Base-by-base conservation (phyloP, 1,284 basidiomycete genomes). In the Stereum hirsutum region DNA sequence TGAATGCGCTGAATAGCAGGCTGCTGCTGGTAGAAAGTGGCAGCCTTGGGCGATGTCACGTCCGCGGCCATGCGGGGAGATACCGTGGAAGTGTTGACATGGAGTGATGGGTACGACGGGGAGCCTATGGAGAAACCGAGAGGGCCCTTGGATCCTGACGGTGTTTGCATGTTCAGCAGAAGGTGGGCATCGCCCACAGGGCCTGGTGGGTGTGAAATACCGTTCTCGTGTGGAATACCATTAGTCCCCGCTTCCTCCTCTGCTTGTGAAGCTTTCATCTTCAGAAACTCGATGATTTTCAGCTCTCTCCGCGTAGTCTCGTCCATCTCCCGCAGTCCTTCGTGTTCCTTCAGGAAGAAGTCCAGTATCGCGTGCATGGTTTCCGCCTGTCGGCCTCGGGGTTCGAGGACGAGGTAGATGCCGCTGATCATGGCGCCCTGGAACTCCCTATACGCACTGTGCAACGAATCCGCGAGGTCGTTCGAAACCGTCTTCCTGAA, bases 341-440 rank as follows among this genome's bases (percentile, higher is more conserved):
- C 80, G 52, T 84, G 81, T 46, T 86, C 81, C 45, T 74, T 69
- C 49, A 89, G 68, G 58, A 89, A 91, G 6, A 69, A 72, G 52
- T 90, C 84, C 43, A 91, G 63, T 39, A 92, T 86, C 28, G 72
- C 66, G 50, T 83, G 81, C 82, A 90, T 89, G 36, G 67, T 70
- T 2, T 65, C 66, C 6, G 78, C 76, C 53, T 86, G 72, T 50
- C 70, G 68, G 2, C 85, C 85, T 39, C 69, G 75, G 2, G 85
- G 87, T 50, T 90, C 76, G 17, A 90, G 66, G 34, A 87, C 77
- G 39, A 89, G 73, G 56, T 88, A 88, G 44, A 90, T 88, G 6
- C 88, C 87, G 49, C 81, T 82, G 48, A 89, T 82, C 85, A 90
- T 87, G 4, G 86, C 82, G 2, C 85, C 81, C 57, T 89, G 85